Base-by-base conservation (phyloP, 1,284 basidiomycete genomes). In the Stygiomarasmius scandens region DNA sequence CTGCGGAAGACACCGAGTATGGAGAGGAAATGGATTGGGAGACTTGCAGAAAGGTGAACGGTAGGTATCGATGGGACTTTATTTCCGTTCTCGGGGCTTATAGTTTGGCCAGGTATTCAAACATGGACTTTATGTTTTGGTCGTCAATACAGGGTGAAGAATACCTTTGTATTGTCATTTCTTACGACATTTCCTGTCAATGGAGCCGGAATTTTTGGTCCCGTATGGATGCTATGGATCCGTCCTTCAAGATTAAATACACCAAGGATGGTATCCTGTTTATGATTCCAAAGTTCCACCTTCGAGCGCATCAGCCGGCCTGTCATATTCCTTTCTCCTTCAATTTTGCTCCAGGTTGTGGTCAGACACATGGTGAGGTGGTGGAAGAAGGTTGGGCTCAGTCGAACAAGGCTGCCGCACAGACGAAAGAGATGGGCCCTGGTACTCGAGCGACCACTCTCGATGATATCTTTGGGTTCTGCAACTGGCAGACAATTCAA, bases 341-440 rank as follows among this genome's bases (percentile, higher is more conserved):
- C 57, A 70, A 72, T 49, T 65, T 61, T 24, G 61, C 60, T 12
- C 45, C 10, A 3, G 25, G 57, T 19, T 64, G 66, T 23, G 65
- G 66, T 1, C 51, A 63, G 11, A 71, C 67, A 4, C 68, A 70
- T 59, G 70, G 69, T 1, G 68, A 73, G 52, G 67, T 59, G 11
- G 59, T 64, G 2, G 69, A 74, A 53, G 61, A 64, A 14, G 60
- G 61, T 3, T 74, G 71, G 72, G 34, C 67, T 2, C 32, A 58
- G 9, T 59, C 61, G 29, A 70, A 74, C 57, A 54, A 57, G 1
- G 34, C 67, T 14, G 62, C 65, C 0, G 25, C 54, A 9, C 68
- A 67, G 38, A 68, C 67, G 1, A 47, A 58, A 11, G 66, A 71
- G 58, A 75, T 75, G 72, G 66, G 66, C 1, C 69, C 71, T 2